Base-by-base conservation (phyloP, 2,329 filamentous ascomycete species). In the Paracorniculantispora psalliotae region DNA sequence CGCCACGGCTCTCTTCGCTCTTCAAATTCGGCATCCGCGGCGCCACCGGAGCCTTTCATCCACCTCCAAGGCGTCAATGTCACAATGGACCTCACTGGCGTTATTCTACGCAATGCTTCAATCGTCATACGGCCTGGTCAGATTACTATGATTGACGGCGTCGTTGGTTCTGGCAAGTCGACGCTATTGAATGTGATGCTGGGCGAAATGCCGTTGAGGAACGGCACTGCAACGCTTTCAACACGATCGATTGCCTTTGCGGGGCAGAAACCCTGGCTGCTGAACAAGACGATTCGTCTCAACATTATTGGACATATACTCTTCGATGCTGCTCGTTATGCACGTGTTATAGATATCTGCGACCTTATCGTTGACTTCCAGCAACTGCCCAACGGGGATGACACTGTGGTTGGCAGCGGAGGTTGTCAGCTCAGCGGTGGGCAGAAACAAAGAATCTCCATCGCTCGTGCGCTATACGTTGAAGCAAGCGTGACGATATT, bases 261-360 rank as follows among this genome's bases (percentile, higher is more conserved):
- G 1, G 55, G 35, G 5, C 46, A 81, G 54, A 68, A 66, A 0
- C 71, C 77, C 0, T 81, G 77, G 76, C 68, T 78, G 2, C 68
- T 69, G 4, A 79, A 79, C 59, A 67, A 62, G 2, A 73, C 71
- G 0, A 64, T 79, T 17, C 67, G 67, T 7, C 62, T 75, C 0
- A 75, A 74, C 37, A 75, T 81, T 6, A 59, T 74, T 0, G 76
- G 73, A 0, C 52, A 50, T 10, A 33, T 41, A 6, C 4, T 17
- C 3, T 44, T 13, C 19, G 17, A 57, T 13, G 17, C 15, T 1
- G 17, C 12, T 6, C 26, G 39, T 12, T 57, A 57, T 26, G 4
- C 26, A 21, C 26, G 13, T 1, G 25, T 50, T n/a, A 33, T 57
- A 9, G 43, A 28, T 33, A 41, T 49, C 7, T 49, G 55, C 15